Evolutionary conservation across 768 basidiomycete species (phyloP), one percentile per base, ranked within the genome.

Genomic region (Floccularia luteovirens): DNA sequence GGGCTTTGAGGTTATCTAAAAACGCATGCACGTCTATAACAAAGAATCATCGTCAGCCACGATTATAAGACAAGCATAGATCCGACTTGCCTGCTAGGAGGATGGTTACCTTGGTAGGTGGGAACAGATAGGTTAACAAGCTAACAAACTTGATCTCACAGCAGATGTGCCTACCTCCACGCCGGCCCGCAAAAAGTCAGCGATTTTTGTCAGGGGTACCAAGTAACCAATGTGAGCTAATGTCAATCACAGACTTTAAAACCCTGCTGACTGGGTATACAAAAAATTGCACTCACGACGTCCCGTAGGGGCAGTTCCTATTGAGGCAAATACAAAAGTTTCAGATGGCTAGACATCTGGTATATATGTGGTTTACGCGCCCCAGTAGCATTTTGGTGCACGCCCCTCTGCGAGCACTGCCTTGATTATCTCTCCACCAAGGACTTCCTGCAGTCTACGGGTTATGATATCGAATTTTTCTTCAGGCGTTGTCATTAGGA

Each of bases 151-250:
- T 39, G 16, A 28, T 44, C n/a, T n/a, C 25, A 7, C 14, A 38
- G 14, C 36, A n/a, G 39, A 44, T 31, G 44, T 25, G 48, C 41
- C 41, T 51, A 86, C 86, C 60, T 90, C 82, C 2, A 92, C 91
- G n/a, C 81, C 93, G 1, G 93, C 94, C 30, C 78, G 74, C 31
- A 98, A 63, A 61, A 99, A 98, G 65, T 98, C 94, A 6, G 92
- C 90, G 42, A 99, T 89, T 70, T 99, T 99, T 17, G 79, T 82
- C 45, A 98, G 64, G 2, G 96, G 81, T 0, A 94, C 94, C 57
- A 96, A 94, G 71, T 99, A 99, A 4, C 90, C 96, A 43, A 98
- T 84, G 53, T 98, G 96, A 5, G 94, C 94, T 98, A 52, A n/a
- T n/a, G n/a, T n/a, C n/a, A n/a, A n/a, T n/a, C n/a, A n/a, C n/a